These are phyloP conservation scores for Aspergillus baeticus DNA, from an alignment of 495 filamentous ascomycete genomes.

Conservation along the genomic window DNA sequence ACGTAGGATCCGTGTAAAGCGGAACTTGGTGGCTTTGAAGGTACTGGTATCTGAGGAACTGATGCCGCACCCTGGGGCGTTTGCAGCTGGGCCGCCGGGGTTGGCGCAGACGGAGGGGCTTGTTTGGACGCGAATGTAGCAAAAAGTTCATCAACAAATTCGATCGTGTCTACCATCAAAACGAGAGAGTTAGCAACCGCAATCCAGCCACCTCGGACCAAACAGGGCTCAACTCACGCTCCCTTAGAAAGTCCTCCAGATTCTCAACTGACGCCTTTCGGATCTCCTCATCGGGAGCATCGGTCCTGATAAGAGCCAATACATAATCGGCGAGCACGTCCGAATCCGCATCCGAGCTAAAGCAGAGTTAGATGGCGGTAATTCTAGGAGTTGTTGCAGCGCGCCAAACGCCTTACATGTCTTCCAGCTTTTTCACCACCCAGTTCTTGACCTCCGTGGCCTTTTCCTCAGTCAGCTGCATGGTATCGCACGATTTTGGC, in stretches of 20 bases:
- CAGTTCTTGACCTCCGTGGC: constrained; percentile 74
- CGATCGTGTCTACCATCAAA: constrained; percentile 55
- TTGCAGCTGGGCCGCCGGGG: constrained; percentile 57
- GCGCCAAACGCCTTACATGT: constrained; percentile 64
- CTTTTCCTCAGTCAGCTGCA: constrained; percentile 80
- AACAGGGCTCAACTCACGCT: constrained; percentile 53
- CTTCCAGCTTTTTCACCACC: constrained; percentile 87
- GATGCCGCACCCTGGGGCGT: constrained; percentile 36
- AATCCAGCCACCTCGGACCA: not conserved
- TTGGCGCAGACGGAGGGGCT: constrained; percentile 17
- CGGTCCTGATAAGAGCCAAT: constrained; percentile 79
- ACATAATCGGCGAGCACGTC: constrained; percentile 97
- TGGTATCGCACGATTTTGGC: constrained; percentile 27
- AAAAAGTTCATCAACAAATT: constrained; percentile 88
- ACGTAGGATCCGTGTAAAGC: constrained; percentile 30
- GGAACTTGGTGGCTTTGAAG: constrained; percentile 38
- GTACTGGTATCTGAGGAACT: constrained; percentile 22
- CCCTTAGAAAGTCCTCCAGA: constrained; percentile 83
- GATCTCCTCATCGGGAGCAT: constrained; percentile 72
- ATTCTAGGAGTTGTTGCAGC: not conserved
- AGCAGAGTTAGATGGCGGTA: not conserved
- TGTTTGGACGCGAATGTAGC: constrained; percentile 61
- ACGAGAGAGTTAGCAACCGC: not conserved
- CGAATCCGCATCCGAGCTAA: constrained; percentile 88
- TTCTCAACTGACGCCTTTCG: constrained; percentile 72